Conservation (phyloP, 1,284 basidiomycete species). For the Ganoderma lingzhi region DNA sequence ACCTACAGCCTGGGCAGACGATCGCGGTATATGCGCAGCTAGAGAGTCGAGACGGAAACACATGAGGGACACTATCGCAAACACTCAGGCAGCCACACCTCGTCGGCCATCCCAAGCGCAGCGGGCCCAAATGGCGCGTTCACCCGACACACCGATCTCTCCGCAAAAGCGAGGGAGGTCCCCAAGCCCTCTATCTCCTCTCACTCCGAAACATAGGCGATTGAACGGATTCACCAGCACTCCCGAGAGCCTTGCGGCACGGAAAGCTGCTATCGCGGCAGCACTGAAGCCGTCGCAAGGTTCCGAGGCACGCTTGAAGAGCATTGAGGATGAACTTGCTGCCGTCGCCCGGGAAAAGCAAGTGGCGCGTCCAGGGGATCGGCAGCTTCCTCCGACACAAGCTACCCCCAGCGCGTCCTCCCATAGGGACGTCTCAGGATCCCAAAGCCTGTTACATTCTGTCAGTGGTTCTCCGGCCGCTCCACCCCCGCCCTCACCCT, state of each 20-base stretch:
- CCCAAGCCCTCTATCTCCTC: slow-evolving; percentile 16
- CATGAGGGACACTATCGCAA: background rate
- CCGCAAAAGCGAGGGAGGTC: slow-evolving; percentile 19
- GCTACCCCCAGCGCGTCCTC: slow-evolving; percentile 18
- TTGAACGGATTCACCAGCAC: slow-evolving; percentile 16
- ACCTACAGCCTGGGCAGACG: slow-evolving; percentile 48
- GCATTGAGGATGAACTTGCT: slow-evolving; percentile 27
- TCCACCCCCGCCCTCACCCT: slow-evolving; percentile 10
- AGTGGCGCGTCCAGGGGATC: slow-evolving; percentile 8
- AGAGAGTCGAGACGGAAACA: slow-evolving; percentile 10
- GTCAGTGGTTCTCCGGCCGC: slow-evolving; percentile 17
- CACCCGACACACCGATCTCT: slow-evolving; percentile 18
- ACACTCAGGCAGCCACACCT: slow-evolving; percentile 13
- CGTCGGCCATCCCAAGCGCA: slow-evolving; percentile 25
- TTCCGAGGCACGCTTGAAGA: slow-evolving; percentile 20
- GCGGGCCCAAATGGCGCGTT: slow-evolving; percentile 25
- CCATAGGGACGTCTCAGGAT: slow-evolving; percentile 8
- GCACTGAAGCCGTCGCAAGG: slow-evolving; percentile 14
- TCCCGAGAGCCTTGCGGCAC: slow-evolving; percentile 15
- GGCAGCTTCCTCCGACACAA: slow-evolving; percentile 8
- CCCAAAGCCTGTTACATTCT: slow-evolving; percentile 17
- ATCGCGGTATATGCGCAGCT: slow-evolving; percentile 26
- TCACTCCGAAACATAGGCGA: slow-evolving; percentile 18
- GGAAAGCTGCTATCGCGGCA: slow-evolving; percentile 14
- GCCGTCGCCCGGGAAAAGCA: slow-evolving; percentile 22